These are phyloP conservation scores for Cajanus cajan DNA, from an alignment of 306 rosid species.

Conservation along the genomic window DNA sequence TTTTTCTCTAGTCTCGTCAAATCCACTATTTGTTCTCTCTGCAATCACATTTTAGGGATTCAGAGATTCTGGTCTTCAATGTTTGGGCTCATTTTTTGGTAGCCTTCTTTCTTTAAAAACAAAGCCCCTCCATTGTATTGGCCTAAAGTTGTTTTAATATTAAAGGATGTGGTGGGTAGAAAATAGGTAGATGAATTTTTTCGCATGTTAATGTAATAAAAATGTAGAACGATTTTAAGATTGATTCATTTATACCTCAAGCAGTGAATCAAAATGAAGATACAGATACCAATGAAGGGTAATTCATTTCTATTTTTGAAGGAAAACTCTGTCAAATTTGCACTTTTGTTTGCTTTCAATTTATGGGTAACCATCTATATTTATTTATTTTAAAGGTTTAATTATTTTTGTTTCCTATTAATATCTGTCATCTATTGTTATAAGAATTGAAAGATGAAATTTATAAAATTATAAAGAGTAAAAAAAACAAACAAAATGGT, in stretches of 20 bases:
- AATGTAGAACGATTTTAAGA: conserved; percentile 3
- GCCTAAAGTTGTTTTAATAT: conserved; percentile 24
- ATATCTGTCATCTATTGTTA: too few relatives aligned
- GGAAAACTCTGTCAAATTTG: neutral
- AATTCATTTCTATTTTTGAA: neutral
- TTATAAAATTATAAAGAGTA: too few relatives aligned
- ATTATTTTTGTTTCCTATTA: too few relatives aligned
- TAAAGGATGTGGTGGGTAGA: conserved; percentile 25
- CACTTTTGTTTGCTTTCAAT: neutral
- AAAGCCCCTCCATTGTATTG: conserved; percentile 28
- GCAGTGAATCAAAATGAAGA: conserved; percentile 7
- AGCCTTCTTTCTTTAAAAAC: neutral
- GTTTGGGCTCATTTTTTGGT: conserved; percentile 31
- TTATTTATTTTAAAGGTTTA: neutral
- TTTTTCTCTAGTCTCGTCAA: conserved; percentile 22
- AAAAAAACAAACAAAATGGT: too few relatives aligned
- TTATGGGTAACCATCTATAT: neutral
- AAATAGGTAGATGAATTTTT: conserved; percentile 29
- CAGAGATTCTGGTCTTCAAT: conserved; percentile 52
- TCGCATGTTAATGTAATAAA: conserved; percentile 29
- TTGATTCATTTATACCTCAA: conserved; percentile 23
- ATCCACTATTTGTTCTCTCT: conserved; percentile 53
- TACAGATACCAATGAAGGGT: neutral
- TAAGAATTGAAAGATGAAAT: too few relatives aligned
- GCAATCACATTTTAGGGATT: conserved; percentile 79